These are phyloP conservation scores for Blastocystis sp. DNA, from an alignment of 352 stramenopile species.

Conservation along the genomic window DNA sequence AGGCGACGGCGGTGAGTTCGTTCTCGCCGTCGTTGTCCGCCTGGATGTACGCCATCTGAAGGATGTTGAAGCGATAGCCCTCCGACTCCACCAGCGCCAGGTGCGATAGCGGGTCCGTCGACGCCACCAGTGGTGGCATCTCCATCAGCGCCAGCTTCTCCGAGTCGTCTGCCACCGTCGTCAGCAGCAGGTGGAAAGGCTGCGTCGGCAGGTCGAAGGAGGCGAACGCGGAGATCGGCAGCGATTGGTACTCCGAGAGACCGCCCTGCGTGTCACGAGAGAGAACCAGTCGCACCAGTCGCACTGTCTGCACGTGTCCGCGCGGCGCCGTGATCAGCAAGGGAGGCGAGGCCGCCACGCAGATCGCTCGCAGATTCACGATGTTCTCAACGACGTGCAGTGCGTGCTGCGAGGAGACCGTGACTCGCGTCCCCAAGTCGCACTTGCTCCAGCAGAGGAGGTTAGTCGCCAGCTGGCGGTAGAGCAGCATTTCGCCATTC, in stretches of 20 bases:
- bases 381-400: background rate
- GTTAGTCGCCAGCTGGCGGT: background rate
- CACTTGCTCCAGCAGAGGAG: background rate
- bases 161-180: background rate
- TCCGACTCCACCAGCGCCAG: background rate
- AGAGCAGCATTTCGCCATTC: slow-evolving; percentile 4
- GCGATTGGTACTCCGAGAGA: background rate
- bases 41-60: background rate
- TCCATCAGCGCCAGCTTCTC: background rate
- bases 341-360: background rate
- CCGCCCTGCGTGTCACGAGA: background rate
- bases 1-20: background rate
- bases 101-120: background rate
- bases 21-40: background rate
- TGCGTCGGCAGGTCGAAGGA: background rate
- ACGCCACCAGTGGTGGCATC: background rate
- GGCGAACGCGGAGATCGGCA: background rate
- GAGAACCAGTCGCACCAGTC: background rate
- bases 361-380: background rate
- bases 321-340: slow-evolving; percentile 16
- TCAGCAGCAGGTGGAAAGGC: background rate
- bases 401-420: background rate
- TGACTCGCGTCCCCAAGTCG: background rate
- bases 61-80: background rate
- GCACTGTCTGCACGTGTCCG: background rate